Conservation (phyloP, 345 rosid genomes). For the Pistacia atlantica region DNA sequence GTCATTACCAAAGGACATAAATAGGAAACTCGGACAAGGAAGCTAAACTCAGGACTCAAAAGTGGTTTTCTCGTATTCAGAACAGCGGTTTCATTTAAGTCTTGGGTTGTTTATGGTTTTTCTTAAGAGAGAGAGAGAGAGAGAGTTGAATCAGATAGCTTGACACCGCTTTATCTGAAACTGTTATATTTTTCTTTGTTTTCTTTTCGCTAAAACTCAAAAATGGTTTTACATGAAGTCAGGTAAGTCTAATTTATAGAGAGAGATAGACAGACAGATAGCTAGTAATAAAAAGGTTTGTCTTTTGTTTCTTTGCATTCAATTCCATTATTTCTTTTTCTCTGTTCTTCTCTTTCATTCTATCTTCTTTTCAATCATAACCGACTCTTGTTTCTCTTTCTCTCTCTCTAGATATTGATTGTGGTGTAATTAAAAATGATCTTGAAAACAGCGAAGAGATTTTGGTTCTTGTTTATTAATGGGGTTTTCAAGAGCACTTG, state of each 20-base stretch:
- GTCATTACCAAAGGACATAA: slow-evolving; percentile 14
- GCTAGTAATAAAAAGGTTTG: slow-evolving; percentile 31
- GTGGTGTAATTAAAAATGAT: slow-evolving; percentile 29
- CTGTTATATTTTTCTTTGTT: slow-evolving; percentile 1
- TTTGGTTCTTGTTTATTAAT: slow-evolving; percentile 40
- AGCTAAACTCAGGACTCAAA: background rate
- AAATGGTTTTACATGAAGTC: slow-evolving; percentile 30
- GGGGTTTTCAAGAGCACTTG: slow-evolving; percentile 32
- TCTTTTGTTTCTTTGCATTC: slow-evolving; percentile 44
- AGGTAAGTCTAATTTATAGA: slow-evolving; percentile 25
- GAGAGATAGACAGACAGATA: slow-evolving; percentile 4
- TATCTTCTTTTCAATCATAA: slow-evolving; percentile 30
- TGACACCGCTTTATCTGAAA: slow-evolving; percentile 57
- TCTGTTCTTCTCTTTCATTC: slow-evolving; percentile 23
- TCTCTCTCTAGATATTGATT: slow-evolving; percentile 19
- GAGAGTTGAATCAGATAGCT: slow-evolving; percentile 38
- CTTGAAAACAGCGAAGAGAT: slow-evolving; percentile 30
- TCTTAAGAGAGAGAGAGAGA: slow-evolving; percentile 30
- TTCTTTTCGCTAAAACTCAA: slow-evolving; percentile 22
- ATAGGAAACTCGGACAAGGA: slow-evolving; percentile 22
- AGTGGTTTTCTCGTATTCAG: background rate
- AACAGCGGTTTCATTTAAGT: slow-evolving; percentile 26
- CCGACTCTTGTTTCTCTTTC: slow-evolving; percentile 38
- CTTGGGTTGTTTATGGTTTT: slow-evolving; percentile 20
- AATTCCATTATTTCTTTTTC: slow-evolving; percentile 23